Conservation (phyloP, 129 eudicot species). For the Centaurea solstitialis region DNA sequence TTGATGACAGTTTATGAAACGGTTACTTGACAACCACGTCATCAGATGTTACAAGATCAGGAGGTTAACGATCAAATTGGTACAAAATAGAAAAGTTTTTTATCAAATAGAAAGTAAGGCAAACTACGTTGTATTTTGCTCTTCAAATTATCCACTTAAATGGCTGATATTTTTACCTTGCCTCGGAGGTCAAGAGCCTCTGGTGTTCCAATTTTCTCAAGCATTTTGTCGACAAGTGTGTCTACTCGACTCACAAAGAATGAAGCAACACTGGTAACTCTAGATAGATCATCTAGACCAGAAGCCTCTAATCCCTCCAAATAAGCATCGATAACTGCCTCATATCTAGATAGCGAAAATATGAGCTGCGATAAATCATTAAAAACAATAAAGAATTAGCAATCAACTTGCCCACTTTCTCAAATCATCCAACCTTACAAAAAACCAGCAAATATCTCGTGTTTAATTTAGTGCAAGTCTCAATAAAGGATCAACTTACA, state of each 20-base stretch:
- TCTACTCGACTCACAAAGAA: conserved; percentile 99
- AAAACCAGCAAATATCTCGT: neutral
- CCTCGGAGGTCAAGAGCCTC: conserved; percentile 98
- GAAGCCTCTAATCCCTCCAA: conserved; percentile 96
- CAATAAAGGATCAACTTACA: conserved; percentile 50
- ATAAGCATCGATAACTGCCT: conserved; percentile 98
- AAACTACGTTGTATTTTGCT: neutral
- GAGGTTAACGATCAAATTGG: neutral
- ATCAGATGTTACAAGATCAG: neutral
- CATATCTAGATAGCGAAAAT: conserved; percentile 89
- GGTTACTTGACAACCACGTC: neutral
- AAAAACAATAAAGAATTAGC: conserved; percentile 10
- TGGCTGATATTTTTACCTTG: conserved; percentile 52
- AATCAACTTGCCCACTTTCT: neutral
- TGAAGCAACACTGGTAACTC: conserved; percentile 97
- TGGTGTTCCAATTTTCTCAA: conserved; percentile 95
- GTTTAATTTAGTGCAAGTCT: conserved; percentile 4
- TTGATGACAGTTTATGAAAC: neutral
- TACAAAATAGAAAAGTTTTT: neutral
- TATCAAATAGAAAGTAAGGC: neutral
- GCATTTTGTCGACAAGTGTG: conserved; percentile 93
- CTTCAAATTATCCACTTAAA: neutral
- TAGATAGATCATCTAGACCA: conserved; percentile 87
- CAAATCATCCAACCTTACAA: neutral
- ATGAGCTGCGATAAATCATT: conserved; percentile 64